Evolutionary conservation across 805 yeast genomes (phyloP), one percentile per base, ranked within the genome.

Genomic region (Naumovozyma dairenensis): DNA sequence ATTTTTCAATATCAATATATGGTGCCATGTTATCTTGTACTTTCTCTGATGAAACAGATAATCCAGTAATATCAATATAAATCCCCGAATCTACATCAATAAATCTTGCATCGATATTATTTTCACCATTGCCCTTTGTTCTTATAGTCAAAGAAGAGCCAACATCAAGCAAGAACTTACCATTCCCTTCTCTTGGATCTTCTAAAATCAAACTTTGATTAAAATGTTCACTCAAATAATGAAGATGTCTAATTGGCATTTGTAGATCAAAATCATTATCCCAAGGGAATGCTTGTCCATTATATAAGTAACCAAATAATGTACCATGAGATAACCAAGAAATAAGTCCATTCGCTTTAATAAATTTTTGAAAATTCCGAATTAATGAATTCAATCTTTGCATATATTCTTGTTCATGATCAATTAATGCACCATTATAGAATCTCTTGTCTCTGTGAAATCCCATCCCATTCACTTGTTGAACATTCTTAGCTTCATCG

Each of bases 321-420:
- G 80, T 60, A 2, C 85, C 85, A 49, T 77, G 82, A 1, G 80
- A 80, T 6, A 76, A 59, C 82, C 80, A 76, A 4, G 80, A 64
- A 7, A 62, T 54, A 6, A 74, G 40, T 2, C 72, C 73, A 29
- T 63, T 54, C 3, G 65, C 55, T 21, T 58, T 51, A 17, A 72
- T 48, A 40, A 74, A 72, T 30, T 67, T 57, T 25, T 73, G 59
- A 63, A 73, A 74, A 3, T 71, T 72, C 34, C 76, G 60, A 4
- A 72, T 53, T 33, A 72, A 37, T 13, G 74, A 59, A 44, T 72
- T 77, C 16, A 56, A 28, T 24, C 49, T 35, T 13, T 46, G 28
- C 18, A 45, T 33, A 33, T 46, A 46, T 16, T 46, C 42, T 12
- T 39, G 32, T 48, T 58, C 71, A 14, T 71, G 62, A 40, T 59